Conservation (phyloP, 2,329 filamentous ascomycete species). For the Beauveria sp. region DNA sequence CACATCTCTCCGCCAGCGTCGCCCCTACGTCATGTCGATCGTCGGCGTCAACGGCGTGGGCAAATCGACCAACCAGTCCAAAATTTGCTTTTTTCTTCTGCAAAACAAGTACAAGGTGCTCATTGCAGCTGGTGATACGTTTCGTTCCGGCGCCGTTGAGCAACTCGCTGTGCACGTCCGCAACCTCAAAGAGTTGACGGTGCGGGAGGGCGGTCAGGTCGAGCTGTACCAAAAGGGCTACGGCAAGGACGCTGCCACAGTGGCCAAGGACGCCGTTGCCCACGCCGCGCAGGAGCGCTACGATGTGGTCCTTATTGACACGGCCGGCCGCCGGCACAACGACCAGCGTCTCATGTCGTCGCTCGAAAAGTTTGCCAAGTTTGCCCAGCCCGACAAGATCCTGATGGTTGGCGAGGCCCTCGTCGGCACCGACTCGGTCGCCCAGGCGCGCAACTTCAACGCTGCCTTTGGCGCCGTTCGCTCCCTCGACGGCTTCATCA, state of each 20-base stretch:
- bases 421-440: slow-evolving; percentile 90
- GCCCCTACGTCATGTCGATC: slow-evolving; percentile 95
- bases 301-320: slow-evolving; percentile 95
- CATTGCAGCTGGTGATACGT: slow-evolving; percentile 91
- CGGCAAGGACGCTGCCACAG: slow-evolving; percentile 91
- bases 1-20: slow-evolving; percentile 53
- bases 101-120: slow-evolving; percentile 96
- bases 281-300: slow-evolving; percentile 68
- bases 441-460: slow-evolving; percentile 95
- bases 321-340: slow-evolving; percentile 89
- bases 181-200: slow-evolving; percentile 82
- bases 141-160: slow-evolving; percentile 93
- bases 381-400: slow-evolving; percentile 95
- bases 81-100: slow-evolving; percentile 95
- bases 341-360: slow-evolving; percentile 94
- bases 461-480: slow-evolving; percentile 76
- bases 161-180: slow-evolving; percentile 92
- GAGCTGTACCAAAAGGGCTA: slow-evolving; percentile 97
- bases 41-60: slow-evolving; percentile 97
- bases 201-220: slow-evolving; percentile 73
- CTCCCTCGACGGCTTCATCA: slow-evolving; percentile 90
- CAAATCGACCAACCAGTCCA: slow-evolving; percentile 95
- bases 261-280: slow-evolving; percentile 87
- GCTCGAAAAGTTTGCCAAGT: slow-evolving; percentile 93
- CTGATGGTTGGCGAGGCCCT: slow-evolving; percentile 88